Conservation (phyloP, 768 basidiomycete species). For the Vishniacozyma victoriae region DNA sequence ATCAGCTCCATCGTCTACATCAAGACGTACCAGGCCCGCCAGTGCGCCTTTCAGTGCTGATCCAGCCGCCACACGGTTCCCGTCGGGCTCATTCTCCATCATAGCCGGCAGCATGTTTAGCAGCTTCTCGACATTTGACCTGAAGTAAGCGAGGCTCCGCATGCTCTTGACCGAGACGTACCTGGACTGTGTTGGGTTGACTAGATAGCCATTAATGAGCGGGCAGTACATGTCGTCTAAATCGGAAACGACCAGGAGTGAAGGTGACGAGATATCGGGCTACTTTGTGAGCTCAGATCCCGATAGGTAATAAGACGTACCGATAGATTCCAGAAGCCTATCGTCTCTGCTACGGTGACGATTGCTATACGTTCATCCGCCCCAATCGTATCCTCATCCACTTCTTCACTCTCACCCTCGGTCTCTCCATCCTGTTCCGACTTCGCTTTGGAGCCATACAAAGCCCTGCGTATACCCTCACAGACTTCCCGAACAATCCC, state of each 20-base stretch:
- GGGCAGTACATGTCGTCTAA: slow-evolving; percentile 90
- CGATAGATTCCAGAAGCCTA: slow-evolving; percentile 85
- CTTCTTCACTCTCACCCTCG: slow-evolving; percentile 47
- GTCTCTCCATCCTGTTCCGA: slow-evolving; percentile 22
- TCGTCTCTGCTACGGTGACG: slow-evolving; percentile 67
- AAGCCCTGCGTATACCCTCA: slow-evolving; percentile 55
- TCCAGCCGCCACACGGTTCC: slow-evolving; percentile 63
- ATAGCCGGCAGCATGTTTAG: slow-evolving; percentile 62
- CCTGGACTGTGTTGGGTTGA: slow-evolving; percentile 66
- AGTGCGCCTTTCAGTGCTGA: slow-evolving; percentile 68
- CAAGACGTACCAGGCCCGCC: slow-evolving; percentile 60
- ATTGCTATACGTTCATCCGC: slow-evolving; percentile 56
- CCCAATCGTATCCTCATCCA: slow-evolving; percentile 25
- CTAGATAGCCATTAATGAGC: slow-evolving; percentile 65
- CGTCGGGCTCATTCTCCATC: slow-evolving; percentile 51
- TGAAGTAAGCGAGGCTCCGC: slow-evolving; percentile 38
- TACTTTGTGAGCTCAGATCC: slow-evolving; percentile 30
- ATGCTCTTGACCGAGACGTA: slow-evolving; percentile 45
- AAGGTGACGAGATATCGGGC: slow-evolving; percentile 10
- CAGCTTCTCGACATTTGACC: slow-evolving; percentile 61
- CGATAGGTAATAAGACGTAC: slow-evolving; percentile 45
- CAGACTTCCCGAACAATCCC: slow-evolving; percentile 69
- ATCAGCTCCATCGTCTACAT: background rate
- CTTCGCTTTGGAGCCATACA: slow-evolving; percentile 57
- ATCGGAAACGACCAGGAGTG: slow-evolving; percentile 75